phyloP scores from a whole-genome alignment of 1,139 yeast genomes.

The Trichomonascaceae sp. region DNA sequence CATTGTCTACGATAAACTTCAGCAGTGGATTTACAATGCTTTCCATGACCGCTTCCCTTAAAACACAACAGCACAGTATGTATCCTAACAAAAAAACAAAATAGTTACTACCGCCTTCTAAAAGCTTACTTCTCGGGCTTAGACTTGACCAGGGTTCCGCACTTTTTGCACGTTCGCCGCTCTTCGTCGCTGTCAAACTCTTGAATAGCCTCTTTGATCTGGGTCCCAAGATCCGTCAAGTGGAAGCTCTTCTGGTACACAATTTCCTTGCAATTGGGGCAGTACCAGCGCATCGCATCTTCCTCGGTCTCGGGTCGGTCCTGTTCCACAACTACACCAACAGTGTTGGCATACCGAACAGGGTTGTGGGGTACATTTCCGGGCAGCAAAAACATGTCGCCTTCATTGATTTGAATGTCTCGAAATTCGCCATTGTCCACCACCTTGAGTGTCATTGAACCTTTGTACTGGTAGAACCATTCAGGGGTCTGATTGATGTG shows the following conservation, averaged over 20 bases:
- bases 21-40: slow-evolving; percentile 59
- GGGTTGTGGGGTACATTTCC: slow-evolving; percentile 79
- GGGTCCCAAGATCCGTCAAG: slow-evolving; percentile 77
- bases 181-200: slow-evolving; percentile 50
- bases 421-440: slow-evolving; percentile 72
- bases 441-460: slow-evolving; percentile 71
- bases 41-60: slow-evolving; percentile 39
- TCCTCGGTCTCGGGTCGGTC: slow-evolving; percentile 62
- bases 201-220: slow-evolving; percentile 71
- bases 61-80: slow-evolving; percentile 1
- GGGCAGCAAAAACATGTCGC: slow-evolving; percentile 77
- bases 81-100: background rate
- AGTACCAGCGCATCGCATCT: slow-evolving; percentile 80
- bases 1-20: slow-evolving; percentile 63
- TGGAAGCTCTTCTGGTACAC: slow-evolving; percentile 62
- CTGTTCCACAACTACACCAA: slow-evolving; percentile 91
- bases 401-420: slow-evolving; percentile 67
- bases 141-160: slow-evolving; percentile 41
- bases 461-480: slow-evolving; percentile 81
- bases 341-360: slow-evolving; percentile 70
- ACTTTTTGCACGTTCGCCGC: slow-evolving; percentile 58
- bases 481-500: slow-evolving; percentile 93
- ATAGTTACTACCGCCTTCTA: too few species aligned
- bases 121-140: slow-evolving; percentile 5
- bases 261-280: slow-evolving; percentile 49